phyloP scores from a whole-genome alignment of 2,329 filamentous ascomycete species.

The Coniochaeta sp. region DNA sequence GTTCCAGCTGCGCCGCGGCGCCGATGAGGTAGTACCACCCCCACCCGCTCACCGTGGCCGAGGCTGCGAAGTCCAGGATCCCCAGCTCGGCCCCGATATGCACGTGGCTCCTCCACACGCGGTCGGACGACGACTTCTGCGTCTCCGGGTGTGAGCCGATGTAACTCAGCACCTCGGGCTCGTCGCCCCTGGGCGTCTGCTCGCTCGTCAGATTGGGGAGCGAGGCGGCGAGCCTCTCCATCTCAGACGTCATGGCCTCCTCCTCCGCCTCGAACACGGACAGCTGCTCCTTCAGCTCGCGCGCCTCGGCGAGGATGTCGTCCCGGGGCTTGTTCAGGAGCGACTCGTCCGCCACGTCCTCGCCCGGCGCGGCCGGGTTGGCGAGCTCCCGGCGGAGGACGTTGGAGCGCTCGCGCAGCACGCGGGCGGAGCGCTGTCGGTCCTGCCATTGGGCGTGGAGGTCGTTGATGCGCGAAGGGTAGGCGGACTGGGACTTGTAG shows the following conservation, averaged over 20 bases:
- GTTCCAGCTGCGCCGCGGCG: slow-evolving; percentile 88
- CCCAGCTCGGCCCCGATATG: slow-evolving; percentile 81
- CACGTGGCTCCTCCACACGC: slow-evolving; percentile 67
- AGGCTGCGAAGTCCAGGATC: slow-evolving; percentile 81
- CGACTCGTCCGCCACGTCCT: slow-evolving; percentile 17
- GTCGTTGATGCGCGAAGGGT: slow-evolving; percentile 48
- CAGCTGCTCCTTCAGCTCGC: slow-evolving; percentile 56
- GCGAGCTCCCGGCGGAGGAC: slow-evolving; percentile 50
- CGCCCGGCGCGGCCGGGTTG: slow-evolving; percentile 40
- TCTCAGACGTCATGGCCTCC: slow-evolving; percentile 52
- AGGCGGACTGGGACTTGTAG: slow-evolving; percentile 52
- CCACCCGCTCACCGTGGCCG: slow-evolving; percentile 82
- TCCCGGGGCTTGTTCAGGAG: slow-evolving; percentile 30
- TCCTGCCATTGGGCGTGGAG: slow-evolving; percentile 52
- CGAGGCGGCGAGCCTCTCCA: slow-evolving; percentile 66
- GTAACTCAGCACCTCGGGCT: slow-evolving; percentile 62
- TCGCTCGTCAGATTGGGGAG: slow-evolving; percentile 81
- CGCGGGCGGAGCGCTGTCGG: slow-evolving; percentile 53
- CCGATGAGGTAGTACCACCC: slow-evolving; percentile 97
- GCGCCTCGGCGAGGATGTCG: slow-evolving; percentile 56
- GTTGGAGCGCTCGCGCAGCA: slow-evolving; percentile 61
- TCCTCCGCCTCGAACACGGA: slow-evolving; percentile 55
- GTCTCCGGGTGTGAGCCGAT: slow-evolving; percentile 64
- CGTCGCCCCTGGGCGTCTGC: slow-evolving; percentile 64
- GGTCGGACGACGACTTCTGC: slow-evolving; percentile 24